A percentile compares a stretch with the other conserved stretches of the same genome.
Conservation (phyloP, 768 basidiomycete species). For the Amanita subjunquillea region DNA sequence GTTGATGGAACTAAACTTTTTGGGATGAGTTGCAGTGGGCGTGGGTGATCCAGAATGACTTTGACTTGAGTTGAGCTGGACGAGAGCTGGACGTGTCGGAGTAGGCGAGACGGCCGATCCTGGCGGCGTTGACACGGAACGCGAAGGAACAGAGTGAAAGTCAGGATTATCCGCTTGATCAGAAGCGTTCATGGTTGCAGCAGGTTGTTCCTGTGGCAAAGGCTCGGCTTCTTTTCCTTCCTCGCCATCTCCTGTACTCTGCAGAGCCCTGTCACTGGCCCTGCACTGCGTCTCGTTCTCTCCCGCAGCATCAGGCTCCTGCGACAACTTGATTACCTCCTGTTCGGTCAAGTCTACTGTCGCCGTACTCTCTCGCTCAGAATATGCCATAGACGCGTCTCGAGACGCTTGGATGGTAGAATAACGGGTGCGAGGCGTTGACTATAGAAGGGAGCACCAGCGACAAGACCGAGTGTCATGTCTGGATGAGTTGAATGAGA, state of each 20-base stretch:
- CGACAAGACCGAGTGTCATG: neutral
- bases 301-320: constrained; percentile 2
- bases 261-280: constrained; percentile 12
- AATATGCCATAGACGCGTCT: constrained; percentile 78
- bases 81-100: constrained; percentile 31
- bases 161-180: constrained; percentile 2
- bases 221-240: constrained; percentile 7
- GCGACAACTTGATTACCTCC: constrained; percentile 23
- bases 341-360: constrained; percentile 32
- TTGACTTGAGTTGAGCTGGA: constrained; percentile 31
- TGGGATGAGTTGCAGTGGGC: constrained; percentile 36
- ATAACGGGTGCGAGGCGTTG: neutral
- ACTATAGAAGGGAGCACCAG: neutral
- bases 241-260: constrained; percentile 9
- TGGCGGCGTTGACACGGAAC: constrained; percentile 10
- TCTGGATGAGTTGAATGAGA: neutral
- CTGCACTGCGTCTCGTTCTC: constrained; percentile 15
- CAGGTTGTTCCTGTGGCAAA: constrained; percentile 9
- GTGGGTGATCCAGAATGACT: constrained; percentile 22
- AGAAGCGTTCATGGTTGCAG: constrained; percentile 10
- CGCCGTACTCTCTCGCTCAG: constrained; percentile 36
- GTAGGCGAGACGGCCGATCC: constrained; percentile 15
- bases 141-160: neutral
- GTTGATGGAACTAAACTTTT: constrained; percentile 83
- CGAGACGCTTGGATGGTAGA: constrained; percentile 37